Evolutionary conservation across 179 eudicot species (phyloP), one percentile per base, ranked within the genome.

Genomic region (Drosera spatulata): DNA sequence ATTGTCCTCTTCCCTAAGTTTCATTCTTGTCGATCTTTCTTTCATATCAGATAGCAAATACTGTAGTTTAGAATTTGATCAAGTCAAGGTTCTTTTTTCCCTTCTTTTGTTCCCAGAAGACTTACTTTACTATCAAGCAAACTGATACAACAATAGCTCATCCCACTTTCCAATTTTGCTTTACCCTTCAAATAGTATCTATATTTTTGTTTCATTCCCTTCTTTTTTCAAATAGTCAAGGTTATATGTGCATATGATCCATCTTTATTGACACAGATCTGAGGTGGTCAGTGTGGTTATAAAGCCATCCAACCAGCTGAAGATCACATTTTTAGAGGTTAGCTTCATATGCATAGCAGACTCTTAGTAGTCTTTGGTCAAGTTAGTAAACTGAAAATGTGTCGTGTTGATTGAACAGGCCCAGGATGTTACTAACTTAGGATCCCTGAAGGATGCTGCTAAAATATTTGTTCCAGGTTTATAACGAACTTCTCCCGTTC

Each of bases 251-350:
- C n/a, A 10, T 50, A 50, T 50, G 5, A 13, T 48, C 6, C 50
- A n/a, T 48, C 38, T 52, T 62, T 7, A 39, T 37, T 63, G 56
- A 53, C 44, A 61, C 87, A 91, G 97, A 80, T 85, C 73, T 55
- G 96, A 91, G 79, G 96, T 88, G 65, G 41, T 91, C 53, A 88
- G 88, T 75, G 96, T 91, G 55, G 63, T 91, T 63, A 68, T 74
- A 63, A 85, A 85, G 73, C 79, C 97, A 45, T 74, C 94, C 62
- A 94, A 86, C 78, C 83, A 79, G 68, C 88, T 94, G 53, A 94
- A 94, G 81, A 85, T 94, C 73, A 94, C 97, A 62, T 94, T 94
- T 79, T 78, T 94, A 62, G 99, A 94, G 99, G 99, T 94, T 69
- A 50, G 53, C 13, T 50, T 11, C 53, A 10, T 22, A 1, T 22